phyloP scores from a whole-genome alignment of 345 rosid genomes.

The Eucalyptus pauciflora region DNA sequence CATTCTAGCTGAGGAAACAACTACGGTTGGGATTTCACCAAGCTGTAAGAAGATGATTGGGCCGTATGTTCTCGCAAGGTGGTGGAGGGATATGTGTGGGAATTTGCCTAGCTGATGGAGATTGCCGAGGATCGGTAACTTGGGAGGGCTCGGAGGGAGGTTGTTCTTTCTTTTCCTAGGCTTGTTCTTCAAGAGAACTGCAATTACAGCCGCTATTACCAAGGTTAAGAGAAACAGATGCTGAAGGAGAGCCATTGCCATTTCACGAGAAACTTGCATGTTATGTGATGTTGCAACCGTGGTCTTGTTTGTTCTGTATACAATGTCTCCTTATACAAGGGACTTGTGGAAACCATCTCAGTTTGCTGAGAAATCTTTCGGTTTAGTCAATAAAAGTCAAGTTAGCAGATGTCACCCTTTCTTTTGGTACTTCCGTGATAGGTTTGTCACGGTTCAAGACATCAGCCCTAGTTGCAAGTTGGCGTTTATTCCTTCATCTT shows the following conservation, averaged over 20 bases:
- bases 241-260: neutral
- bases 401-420: neutral
- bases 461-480: neutral
- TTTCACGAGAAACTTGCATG: neutral
- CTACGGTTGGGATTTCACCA: constrained; percentile 32
- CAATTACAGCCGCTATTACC: neutral
- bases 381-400: neutral
- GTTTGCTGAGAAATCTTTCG: neutral
- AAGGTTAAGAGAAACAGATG: neutral
- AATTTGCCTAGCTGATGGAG: constrained; percentile 24
- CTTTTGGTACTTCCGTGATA: neutral
- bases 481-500: neutral
- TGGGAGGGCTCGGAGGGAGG: constrained; percentile 33
- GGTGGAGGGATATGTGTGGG: constrained; percentile 22
- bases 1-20: constrained; percentile 27
- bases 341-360: neutral
- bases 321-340: neutral
- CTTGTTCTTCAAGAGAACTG: neutral
- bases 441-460: neutral
- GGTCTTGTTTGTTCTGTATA: neutral
- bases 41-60: constrained; percentile 27
- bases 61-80: constrained; percentile 15
- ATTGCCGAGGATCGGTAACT: constrained; percentile 38
- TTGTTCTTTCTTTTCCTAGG: constrained; percentile 4
- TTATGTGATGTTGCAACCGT: neutral